phyloP scores from a whole-genome alignment of 768 basidiomycete species.

The Collybiopsis luxurians region DNA sequence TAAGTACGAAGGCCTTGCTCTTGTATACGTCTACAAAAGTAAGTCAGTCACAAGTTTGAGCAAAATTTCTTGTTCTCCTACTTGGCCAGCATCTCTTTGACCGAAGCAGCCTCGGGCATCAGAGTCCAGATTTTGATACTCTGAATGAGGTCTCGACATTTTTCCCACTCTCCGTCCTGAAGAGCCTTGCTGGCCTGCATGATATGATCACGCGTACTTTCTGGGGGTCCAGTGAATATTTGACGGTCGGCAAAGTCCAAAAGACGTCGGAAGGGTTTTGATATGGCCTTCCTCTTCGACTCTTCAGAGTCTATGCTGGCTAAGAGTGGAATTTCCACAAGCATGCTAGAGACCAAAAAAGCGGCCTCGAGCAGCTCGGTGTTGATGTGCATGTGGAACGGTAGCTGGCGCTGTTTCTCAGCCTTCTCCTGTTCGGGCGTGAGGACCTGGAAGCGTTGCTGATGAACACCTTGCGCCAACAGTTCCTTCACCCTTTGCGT shows the following conservation, averaged over 20 bases:
- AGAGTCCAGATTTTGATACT: constrained; percentile 98
- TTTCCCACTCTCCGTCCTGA: constrained; percentile 96
- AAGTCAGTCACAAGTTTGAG: constrained; percentile 1
- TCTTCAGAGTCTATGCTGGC: constrained; percentile 96
- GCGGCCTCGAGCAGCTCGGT: constrained; percentile 96
- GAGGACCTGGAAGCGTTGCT: constrained; percentile 82
- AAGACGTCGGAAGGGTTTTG: constrained; percentile 94
- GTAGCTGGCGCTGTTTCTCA: constrained; percentile 92
- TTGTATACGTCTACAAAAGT: constrained; percentile 78
- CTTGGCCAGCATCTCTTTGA: constrained; percentile 96
- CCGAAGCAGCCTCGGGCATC: constrained; percentile 83
- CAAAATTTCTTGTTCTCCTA: constrained; percentile 33
- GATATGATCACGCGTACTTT: constrained; percentile 97
- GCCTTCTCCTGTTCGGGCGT: constrained; percentile 96
- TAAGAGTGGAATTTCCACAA: constrained; percentile 93
- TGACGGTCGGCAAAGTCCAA: constrained; percentile 97
- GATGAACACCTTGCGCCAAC: constrained; percentile 94
- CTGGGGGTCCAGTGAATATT: constrained; percentile 97
- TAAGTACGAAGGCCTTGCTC: constrained; percentile 97
- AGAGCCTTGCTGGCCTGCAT: constrained; percentile 98
- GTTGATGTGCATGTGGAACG: constrained; percentile 99
- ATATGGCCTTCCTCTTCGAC: constrained; percentile 87
- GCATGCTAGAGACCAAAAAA: constrained; percentile 97
- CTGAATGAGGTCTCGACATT: constrained; percentile 88
- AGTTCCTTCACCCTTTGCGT: constrained; percentile 97